Evolutionary conservation across 2,329 filamentous ascomycete species (phyloP).

Genomic region (Phialophora verrucosa): DNA sequence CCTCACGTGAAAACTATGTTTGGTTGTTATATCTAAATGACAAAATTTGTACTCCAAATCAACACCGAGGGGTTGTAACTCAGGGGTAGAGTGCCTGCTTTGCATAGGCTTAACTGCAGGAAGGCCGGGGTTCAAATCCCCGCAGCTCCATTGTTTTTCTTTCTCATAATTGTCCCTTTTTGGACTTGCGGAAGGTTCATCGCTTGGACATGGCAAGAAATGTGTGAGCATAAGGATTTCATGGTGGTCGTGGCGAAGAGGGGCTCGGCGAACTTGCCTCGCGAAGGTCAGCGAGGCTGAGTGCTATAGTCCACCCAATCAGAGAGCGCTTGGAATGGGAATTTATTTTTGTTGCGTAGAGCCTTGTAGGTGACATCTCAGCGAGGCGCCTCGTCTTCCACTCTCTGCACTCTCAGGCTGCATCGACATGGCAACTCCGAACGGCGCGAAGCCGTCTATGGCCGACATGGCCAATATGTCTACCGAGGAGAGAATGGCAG

Average conservation of each 20-base stretch:
- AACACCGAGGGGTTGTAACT: slow-evolving; percentile 6
- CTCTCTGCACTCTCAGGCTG: neutral
- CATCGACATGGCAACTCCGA: slow-evolving; percentile 23
- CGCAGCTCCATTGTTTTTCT: neutral
- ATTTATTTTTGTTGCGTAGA: neutral
- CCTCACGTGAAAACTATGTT: neutral
- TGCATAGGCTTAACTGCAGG: neutral
- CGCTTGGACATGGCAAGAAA: neutral
- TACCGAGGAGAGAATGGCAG: slow-evolving; percentile 56
- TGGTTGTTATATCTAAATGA: neutral
- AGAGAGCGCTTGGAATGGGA: neutral
- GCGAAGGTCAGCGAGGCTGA: neutral
- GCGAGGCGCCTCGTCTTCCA: neutral
- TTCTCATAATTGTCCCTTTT: neutral
- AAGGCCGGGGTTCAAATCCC: slow-evolving; percentile 7
- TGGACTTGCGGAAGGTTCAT: neutral
- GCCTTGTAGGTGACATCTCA: neutral
- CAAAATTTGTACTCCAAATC: neutral
- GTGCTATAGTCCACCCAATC: neutral
- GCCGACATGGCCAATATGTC: slow-evolving; percentile 40
- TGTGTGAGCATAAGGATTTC: neutral
- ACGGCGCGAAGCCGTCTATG: slow-evolving; percentile 36
- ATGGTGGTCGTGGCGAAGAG: neutral
- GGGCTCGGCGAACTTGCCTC: neutral
- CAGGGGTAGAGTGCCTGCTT: slow-evolving; percentile 8